Percentiles rank a stretch among this genome's conserved stretches.
phyloP scores from a whole-genome alignment of 495 filamentous ascomycete genomes.

The Friedmanniomyces simplex region DNA sequence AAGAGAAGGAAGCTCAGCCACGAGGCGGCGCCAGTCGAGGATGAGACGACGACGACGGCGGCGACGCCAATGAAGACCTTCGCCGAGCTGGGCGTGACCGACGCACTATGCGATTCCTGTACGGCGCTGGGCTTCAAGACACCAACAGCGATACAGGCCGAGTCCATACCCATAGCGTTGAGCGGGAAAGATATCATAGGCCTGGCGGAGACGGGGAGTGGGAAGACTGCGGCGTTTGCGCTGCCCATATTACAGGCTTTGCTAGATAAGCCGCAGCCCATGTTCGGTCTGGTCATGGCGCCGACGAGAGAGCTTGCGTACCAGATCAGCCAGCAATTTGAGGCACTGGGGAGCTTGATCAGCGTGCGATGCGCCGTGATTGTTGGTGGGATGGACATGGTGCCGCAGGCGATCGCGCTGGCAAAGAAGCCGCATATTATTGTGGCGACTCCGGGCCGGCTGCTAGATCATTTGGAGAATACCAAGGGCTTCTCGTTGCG shows the following conservation, averaged over 20 bases:
- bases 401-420: conserved; percentile 75
- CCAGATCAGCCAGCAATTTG: conserved; percentile 77
- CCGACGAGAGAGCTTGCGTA: conserved; percentile 88
- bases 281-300: conserved; percentile 74
- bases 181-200: conserved; percentile 80
- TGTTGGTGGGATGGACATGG: conserved; percentile 92
- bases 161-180: conserved; percentile 59
- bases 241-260: conserved; percentile 71
- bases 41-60: neutral
- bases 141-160: conserved; percentile 43
- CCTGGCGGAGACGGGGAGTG: conserved; percentile 85
- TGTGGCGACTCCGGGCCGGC: conserved; percentile 77
- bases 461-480: conserved; percentile 91
- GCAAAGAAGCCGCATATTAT: conserved; percentile 87
- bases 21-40: neutral
- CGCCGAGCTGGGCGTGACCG: conserved; percentile 77
- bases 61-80: conserved; percentile 40
- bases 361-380: conserved; percentile 67
- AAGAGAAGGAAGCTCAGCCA: conserved; percentile 22
- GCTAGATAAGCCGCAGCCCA: conserved; percentile 63
- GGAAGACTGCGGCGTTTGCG: conserved; percentile 88
- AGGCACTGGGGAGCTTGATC: conserved; percentile 74
- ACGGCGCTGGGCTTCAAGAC: conserved; percentile 65
- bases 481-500: conserved; percentile 87
- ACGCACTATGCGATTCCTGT: conserved; percentile 80